Percentiles rank a stretch among this genome's conserved stretches.
phyloP scores from a whole-genome alignment of 805 yeast species.

The Kuraishia hungarica region DNA sequence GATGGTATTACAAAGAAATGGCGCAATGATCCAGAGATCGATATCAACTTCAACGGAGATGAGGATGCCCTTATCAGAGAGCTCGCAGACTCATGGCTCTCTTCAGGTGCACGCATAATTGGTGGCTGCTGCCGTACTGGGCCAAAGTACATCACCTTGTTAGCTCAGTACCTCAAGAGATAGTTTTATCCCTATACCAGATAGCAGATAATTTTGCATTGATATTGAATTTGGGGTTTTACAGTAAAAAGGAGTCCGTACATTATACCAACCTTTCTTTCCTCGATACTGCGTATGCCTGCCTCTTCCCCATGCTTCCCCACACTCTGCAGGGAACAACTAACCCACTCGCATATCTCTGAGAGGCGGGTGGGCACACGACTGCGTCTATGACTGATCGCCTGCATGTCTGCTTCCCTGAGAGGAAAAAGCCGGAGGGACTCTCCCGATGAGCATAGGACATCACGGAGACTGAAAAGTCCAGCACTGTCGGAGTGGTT shows the following conservation, averaged over 20 bases:
- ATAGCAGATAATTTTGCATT: too few species aligned
- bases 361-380: neutral
- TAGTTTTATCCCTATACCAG: neutral
- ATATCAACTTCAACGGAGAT: conserved; percentile 15
- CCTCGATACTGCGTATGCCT: neutral
- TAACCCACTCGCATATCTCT: too few species aligned
- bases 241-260: too few species aligned
- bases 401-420: neutral
- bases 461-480: neutral
- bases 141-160: conserved; percentile 23
- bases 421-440: neutral
- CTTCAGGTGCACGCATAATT: conserved; percentile 36
- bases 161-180: neutral
- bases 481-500: too few species aligned
- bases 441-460: neutral
- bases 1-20: conserved; percentile 38
- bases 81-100: conserved; percentile 30
- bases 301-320: neutral
- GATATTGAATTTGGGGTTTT: too few species aligned
- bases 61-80: conserved; percentile 26
- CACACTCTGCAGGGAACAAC: neutral
- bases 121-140: conserved; percentile 77
- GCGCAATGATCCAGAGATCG: conserved; percentile 16
- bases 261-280: neutral
- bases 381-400: neutral